Evolutionary conservation across 2,329 filamentous ascomycete species (phyloP), one percentile per base, ranked within the genome.

Genomic region (Hypomyces perniciosus): DNA sequence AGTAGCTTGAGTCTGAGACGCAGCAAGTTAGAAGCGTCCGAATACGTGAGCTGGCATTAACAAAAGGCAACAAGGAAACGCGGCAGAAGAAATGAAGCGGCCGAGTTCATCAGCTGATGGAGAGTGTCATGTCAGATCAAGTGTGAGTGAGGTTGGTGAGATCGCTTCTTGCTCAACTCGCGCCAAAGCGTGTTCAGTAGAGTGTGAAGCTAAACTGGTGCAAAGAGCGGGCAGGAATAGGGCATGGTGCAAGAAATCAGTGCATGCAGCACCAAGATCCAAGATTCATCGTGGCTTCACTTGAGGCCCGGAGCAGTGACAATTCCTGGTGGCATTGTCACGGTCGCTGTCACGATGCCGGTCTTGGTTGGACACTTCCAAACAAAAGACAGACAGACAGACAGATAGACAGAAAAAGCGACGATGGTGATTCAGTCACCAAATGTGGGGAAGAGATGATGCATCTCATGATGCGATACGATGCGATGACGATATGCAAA

Each of bases 391-490:
- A 37, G 27, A 34, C 43, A 41, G 34, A 8, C 6, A 27, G 8
- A 12, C 26, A 37, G 20, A 37, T 13, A 27, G 38, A 7, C n/a
- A 49, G 38, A 41, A 13, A 46, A 48, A 30, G 43, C 29, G 43
- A 41, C 33, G 54, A 49, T 38, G 38, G 56, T 62, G 61, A 64
- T 58, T 63, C 61, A 60, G 54, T 55, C 49, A 52, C 54, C 27
- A 34, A 27, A 34, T 30, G 30, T 27, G 28, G 38, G 38, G 26
- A 44, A n/a, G 27, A 46, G 20, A 44, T 44, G 39, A 13, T 30
- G 40, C 46, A 38, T 29, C 13, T 9, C 12, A 28, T 38, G 20
- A 44, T 39, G 38, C 33, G 33, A 35, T 12, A 8, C 20, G 38
- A 51, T 44, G 50, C 46, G 47, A 46, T 41, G 47, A 12, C 29